Percentiles rank a stretch among this genome's conserved stretches.
phyloP scores from a whole-genome alignment of 176 grass and related monocot genomes.

The Oryza punctata region DNA sequence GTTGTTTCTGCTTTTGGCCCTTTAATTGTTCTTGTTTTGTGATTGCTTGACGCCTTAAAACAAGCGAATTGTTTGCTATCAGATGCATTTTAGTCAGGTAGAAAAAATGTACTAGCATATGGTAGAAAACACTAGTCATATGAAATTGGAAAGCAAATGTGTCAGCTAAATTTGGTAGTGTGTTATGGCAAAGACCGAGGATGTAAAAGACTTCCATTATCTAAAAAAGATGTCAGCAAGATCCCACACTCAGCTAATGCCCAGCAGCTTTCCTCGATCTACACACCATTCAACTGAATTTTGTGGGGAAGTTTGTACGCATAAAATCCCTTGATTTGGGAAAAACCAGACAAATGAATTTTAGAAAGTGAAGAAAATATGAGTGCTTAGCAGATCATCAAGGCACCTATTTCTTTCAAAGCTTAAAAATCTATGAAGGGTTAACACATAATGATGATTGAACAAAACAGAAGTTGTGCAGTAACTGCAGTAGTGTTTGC shows the following conservation, averaged over 20 bases:
- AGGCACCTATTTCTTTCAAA: not conserved
- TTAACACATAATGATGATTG: not conserved
- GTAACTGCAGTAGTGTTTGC: not conserved
- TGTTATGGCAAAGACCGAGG: too few species aligned
- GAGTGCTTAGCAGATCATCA: not conserved
- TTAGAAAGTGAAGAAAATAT: not conserved
- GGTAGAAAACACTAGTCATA: not conserved
- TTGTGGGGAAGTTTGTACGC: not conserved
- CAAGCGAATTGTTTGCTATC: not conserved
- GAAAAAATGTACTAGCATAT: not conserved
- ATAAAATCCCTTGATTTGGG: not conserved
- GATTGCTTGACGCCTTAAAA: not conserved
- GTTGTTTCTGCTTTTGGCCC: not conserved
- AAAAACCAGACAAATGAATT: not conserved
- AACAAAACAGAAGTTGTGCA: not conserved
- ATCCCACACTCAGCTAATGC: not conserved
- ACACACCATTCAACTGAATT: not conserved
- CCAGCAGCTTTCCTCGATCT: not conserved
- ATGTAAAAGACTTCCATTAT: too few species aligned
- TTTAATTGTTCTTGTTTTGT: not conserved
- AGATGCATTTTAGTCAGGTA: not conserved
- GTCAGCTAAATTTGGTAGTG: not conserved
- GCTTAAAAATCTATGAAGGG: not conserved
- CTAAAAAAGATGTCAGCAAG: too few species aligned
- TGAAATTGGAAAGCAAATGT: not conserved